Conservation (phyloP, 768 basidiomycete species). For the Mycena galopus region DNA sequence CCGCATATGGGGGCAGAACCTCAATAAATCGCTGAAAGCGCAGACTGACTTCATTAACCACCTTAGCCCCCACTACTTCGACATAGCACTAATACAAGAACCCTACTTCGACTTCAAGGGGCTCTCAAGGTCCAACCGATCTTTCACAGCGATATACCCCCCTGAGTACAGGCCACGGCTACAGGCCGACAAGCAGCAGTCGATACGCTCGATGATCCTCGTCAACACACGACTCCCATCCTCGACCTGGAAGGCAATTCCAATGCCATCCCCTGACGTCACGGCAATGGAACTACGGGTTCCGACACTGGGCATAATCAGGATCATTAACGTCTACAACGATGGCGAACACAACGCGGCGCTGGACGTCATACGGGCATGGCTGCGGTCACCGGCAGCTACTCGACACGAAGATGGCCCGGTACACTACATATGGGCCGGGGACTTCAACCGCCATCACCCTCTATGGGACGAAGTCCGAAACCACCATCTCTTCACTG, state of each 20-base stretch:
- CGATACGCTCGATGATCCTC: slow-evolving; percentile 13
- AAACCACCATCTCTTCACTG: slow-evolving; percentile 51
- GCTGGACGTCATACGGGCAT: not conserved
- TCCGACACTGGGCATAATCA: slow-evolving; percentile 34
- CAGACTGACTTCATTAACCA: slow-evolving; percentile 22
- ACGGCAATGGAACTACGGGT: slow-evolving; percentile 37
- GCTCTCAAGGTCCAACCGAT: slow-evolving; percentile 9
- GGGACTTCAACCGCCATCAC: slow-evolving; percentile 59
- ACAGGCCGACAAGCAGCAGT: not conserved
- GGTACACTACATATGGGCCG: slow-evolving; percentile 45
- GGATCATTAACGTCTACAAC: slow-evolving; percentile 44
- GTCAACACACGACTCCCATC: slow-evolving; percentile 8
- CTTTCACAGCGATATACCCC: slow-evolving; percentile 44
- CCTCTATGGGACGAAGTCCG: slow-evolving; percentile 53
- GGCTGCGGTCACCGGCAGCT: not conserved
- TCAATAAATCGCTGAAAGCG: slow-evolving; percentile 40
- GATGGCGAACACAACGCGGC: slow-evolving; percentile 22
- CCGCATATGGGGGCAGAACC: slow-evolving; percentile 41
- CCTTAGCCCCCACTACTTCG: slow-evolving; percentile 14
- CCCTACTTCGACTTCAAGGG: slow-evolving; percentile 17
- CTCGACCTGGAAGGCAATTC: not conserved
- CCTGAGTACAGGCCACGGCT: too few relatives aligned
- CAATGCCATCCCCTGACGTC: slow-evolving; percentile 22
- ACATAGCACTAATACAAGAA: slow-evolving; percentile 40
- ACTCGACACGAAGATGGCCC: not conserved